Evolutionary conservation across 2,329 filamentous ascomycete species (phyloP).

Genomic region (Coniochaeta prunicola): DNA sequence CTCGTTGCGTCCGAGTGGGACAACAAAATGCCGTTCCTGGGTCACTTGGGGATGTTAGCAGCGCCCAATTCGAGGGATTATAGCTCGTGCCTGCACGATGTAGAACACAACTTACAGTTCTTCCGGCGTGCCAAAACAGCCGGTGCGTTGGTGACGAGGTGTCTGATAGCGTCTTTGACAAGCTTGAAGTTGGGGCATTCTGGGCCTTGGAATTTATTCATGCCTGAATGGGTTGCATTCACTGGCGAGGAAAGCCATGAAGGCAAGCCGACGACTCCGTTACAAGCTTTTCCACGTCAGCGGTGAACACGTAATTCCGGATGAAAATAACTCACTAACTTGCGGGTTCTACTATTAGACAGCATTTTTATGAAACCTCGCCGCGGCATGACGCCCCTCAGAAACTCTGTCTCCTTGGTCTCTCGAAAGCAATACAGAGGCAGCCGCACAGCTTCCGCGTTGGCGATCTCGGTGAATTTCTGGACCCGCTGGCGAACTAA

Average conservation of each 20-base stretch:
- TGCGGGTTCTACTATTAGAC: neutral
- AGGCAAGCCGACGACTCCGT: conserved; percentile 9
- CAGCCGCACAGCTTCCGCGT: conserved; percentile 7
- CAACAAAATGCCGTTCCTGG: conserved; percentile 4
- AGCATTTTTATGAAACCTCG: neutral
- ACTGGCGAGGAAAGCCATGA: conserved; percentile 6
- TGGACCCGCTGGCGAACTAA: conserved; percentile 8
- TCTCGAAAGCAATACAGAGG: conserved; percentile 11
- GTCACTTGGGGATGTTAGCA: conserved; percentile 1
- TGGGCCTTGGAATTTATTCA: conserved; percentile 8
- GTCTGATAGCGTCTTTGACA: conserved; percentile 4
- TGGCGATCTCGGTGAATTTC: conserved; percentile 11
- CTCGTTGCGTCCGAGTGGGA: conserved; percentile 17
- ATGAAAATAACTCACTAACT: neutral
- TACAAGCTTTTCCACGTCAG: conserved; percentile 8
- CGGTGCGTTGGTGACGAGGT: conserved; percentile 4
- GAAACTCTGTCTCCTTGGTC: conserved; percentile 8
- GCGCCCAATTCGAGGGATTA: neutral
- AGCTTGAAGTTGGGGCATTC: conserved; percentile 8
- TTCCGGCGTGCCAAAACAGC: conserved; percentile 3
- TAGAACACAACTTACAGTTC: conserved; percentile 4
- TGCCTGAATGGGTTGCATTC: conserved; percentile 7
- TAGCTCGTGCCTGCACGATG: neutral
- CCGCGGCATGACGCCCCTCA: conserved; percentile 1
- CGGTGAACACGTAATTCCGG: neutral